A percentile compares a stretch with the other conserved stretches of the same genome.
Evolutionary conservation across 2,329 filamentous ascomycete genomes (phyloP).

Genomic region (Sclerotiophoma versabilis): DNA sequence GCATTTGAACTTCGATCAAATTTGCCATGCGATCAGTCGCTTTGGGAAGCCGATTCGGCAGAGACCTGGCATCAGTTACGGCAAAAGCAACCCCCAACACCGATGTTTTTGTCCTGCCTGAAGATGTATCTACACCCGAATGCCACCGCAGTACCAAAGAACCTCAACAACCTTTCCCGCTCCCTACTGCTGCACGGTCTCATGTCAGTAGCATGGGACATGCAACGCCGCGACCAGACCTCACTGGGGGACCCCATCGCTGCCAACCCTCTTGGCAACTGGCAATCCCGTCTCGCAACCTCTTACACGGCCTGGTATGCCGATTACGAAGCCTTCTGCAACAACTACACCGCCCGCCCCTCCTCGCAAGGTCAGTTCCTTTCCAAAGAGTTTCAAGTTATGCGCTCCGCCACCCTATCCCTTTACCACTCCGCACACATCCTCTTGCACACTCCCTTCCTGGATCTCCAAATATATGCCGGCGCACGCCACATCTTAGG

Average conservation of each 20-base stretch:
- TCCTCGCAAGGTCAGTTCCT: conserved; percentile 42
- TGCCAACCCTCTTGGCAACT: conserved; percentile 53
- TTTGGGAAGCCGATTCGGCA: conserved; percentile 66
- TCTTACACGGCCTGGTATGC: conserved; percentile 66
- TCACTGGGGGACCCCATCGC: conserved; percentile 56
- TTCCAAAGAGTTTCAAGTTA: conserved; percentile 54
- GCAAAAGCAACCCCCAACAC: conserved; percentile 45
- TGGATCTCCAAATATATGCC: conserved; percentile 69
- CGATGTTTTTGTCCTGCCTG: conserved; percentile 60
- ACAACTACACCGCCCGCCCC: conserved; percentile 38
- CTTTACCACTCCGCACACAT: conserved; percentile 67
- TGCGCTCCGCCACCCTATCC: conserved; percentile 59
- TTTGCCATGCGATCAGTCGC: conserved; percentile 61
- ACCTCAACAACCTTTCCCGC: conserved; percentile 61
- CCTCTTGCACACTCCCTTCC: conserved; percentile 64
- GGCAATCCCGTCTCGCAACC: conserved; percentile 59
- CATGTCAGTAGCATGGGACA: conserved; percentile 69
- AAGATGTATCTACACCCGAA: conserved; percentile 63
- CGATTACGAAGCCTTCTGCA: conserved; percentile 63
- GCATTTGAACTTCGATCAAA: conserved; percentile 67
- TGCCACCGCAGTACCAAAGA: conserved; percentile 37
- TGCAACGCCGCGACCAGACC: conserved; percentile 68
- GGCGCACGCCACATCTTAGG: conserved; percentile 67
- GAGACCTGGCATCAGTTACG: conserved; percentile 59
- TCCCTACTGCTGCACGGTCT: conserved; percentile 66